Percentiles rank a stretch among this genome's conserved stretches.
Conservation (phyloP, 176 grass and related monocot species). For the Aechmea fasciata region DNA sequence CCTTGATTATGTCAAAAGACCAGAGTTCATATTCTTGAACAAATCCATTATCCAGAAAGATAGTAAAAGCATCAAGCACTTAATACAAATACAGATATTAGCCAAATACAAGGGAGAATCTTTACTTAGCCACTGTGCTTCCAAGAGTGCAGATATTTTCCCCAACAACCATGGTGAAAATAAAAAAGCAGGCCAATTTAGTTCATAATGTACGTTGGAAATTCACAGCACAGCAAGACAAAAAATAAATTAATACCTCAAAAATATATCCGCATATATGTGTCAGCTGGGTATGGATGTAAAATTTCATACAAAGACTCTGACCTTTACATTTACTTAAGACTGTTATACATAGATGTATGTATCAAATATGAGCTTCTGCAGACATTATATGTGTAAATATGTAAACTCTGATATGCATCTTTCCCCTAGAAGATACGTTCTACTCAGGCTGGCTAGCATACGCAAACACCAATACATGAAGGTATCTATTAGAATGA, state of each 20-base stretch:
- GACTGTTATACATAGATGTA: not conserved
- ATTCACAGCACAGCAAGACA: no score
- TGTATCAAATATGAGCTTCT: not conserved
- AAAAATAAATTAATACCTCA: no score
- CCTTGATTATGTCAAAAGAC: not conserved
- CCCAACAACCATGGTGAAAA: not conserved
- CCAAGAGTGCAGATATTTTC: not conserved
- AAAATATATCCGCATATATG: not conserved
- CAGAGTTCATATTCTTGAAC: not conserved
- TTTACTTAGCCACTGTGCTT: not conserved
- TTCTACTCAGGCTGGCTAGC: not conserved
- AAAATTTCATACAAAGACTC: not conserved
- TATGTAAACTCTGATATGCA: not conserved
- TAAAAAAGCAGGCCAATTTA: not conserved
- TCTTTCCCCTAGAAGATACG: not conserved
- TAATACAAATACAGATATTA: not conserved
- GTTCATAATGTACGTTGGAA: no score
- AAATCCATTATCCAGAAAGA: not conserved
- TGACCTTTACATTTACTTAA: not conserved
- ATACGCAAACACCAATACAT: not conserved
- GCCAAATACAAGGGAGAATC: not conserved
- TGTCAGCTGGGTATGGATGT: not conserved
- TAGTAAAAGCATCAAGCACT: not conserved
- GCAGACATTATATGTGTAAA: not conserved
- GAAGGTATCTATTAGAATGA: not conserved